These are phyloP conservation scores for Phlyctochytrium bullatum DNA, from an alignment of 192 early-diverging fungal species.

Conservation along the genomic window DNA sequence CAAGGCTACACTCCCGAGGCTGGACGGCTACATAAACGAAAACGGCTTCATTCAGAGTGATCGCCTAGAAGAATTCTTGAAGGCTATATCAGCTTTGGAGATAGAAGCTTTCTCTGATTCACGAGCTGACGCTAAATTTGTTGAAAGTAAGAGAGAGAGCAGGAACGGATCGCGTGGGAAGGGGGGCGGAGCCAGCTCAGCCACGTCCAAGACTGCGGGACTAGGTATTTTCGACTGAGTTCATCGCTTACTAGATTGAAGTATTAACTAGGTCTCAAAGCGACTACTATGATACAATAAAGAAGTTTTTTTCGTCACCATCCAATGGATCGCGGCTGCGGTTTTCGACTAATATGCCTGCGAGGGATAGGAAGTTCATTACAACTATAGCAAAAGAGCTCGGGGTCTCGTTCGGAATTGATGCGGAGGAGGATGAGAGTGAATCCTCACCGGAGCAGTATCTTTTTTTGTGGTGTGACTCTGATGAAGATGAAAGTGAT, in stretches of 20 bases:
- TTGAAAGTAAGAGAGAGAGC: conserved; percentile 26
- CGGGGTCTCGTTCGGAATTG: conserved; percentile 40
- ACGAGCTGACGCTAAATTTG: conserved; percentile 32
- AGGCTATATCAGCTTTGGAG: conserved; percentile 81
- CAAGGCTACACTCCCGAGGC: conserved; percentile 73
- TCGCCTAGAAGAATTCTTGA: conserved; percentile 74
- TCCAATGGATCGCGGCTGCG: conserved; percentile 10
- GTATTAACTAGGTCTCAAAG: conserved; percentile 22
- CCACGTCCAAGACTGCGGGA: no score
- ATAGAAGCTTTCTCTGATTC: conserved; percentile 68
- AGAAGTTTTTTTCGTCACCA: conserved; percentile 40
- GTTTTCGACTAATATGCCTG: conserved; percentile 54
- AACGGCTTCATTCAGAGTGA: conserved; percentile 76
- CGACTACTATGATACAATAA: conserved; percentile 43
- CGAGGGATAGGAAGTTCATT: conserved; percentile 63
- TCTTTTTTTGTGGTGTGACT: conserved; percentile 54
- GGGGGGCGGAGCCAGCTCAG: no score
- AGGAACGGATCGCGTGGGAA: no score
- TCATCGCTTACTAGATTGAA: no score
- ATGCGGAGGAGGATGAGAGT: conserved; percentile 33
- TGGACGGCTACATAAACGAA: conserved; percentile 83
- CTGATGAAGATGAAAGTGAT: conserved; percentile 57
- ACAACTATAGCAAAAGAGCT: conserved; percentile 50
- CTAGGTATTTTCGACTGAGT: no score
- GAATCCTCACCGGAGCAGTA: conserved; percentile 35